Percentiles rank a stretch among this genome's conserved stretches.
Evolutionary conservation across 2,329 filamentous ascomycete species (phyloP).

Genomic region (Penicillium glabrum): DNA sequence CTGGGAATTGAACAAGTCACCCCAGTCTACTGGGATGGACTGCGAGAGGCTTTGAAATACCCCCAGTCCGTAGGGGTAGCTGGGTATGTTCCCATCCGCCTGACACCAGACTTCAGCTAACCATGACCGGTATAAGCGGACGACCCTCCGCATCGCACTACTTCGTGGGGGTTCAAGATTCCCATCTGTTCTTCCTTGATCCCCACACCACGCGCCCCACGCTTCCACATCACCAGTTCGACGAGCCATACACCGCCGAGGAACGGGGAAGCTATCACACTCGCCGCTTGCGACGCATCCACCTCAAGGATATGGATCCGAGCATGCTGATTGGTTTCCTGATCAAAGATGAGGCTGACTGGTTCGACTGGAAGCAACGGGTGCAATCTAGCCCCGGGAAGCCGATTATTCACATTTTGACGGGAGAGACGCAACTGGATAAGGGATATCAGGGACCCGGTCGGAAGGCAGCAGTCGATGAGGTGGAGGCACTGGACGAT

Average conservation of each 20-base stretch:
- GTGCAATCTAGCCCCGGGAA: conserved; percentile 77
- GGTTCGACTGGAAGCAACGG: conserved; percentile 76
- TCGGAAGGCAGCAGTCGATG: conserved; percentile 74
- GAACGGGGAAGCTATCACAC: conserved; percentile 87
- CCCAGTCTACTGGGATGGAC: conserved; percentile 90
- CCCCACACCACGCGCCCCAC: conserved; percentile 82
- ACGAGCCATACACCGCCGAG: conserved; percentile 60
- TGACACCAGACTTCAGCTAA: conserved; percentile 8
- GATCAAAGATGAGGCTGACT: conserved; percentile 78
- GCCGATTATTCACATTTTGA: conserved; percentile 79
- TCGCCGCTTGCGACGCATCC: conserved; percentile 74
- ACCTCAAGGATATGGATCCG: conserved; percentile 91
- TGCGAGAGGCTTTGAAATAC: conserved; percentile 81
- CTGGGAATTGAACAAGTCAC: conserved; percentile 94
- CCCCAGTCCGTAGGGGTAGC: conserved; percentile 94
- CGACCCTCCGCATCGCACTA: conserved; percentile 87
- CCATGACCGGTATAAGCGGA: conserved; percentile 57
- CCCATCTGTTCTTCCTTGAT: conserved; percentile 89
- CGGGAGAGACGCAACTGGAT: conserved; percentile 62
- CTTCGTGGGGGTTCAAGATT: conserved; percentile 71
- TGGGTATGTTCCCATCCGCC: conserved; percentile 60
- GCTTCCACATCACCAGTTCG: conserved; percentile 59
- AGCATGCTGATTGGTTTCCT: conserved; percentile 97
- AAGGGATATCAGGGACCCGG: conserved; percentile 54
- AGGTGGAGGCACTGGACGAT: conserved; percentile 86